Base-by-base conservation (phyloP, 2,329 filamentous ascomycete species). In the Parafenestella ontariensis region DNA sequence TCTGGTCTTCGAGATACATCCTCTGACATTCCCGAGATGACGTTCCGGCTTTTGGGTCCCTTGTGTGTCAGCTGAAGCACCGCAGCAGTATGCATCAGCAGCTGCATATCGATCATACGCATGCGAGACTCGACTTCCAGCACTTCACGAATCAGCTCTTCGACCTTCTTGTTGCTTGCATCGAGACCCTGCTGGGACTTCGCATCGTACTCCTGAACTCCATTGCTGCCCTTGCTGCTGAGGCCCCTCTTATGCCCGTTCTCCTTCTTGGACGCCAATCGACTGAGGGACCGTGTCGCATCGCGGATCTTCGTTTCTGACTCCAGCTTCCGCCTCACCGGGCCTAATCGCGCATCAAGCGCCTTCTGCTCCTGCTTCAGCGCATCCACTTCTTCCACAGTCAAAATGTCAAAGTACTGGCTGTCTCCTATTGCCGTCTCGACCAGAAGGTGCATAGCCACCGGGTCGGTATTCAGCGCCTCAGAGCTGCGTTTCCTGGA, bases 301-400 rank as follows among this genome's bases (percentile, higher is more conserved):
- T 98, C 94, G 66, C 92, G 90, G 67, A 97, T 92, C 79, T 98
- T 99, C 49, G 88, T 90, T 75, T 99, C 95, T 41, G 98, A 87
- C 28, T 88, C 87, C 33, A 99, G 83, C 76, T 94, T 96, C 56
- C 91, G 86, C 62, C 89, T 87, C 18, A 91, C 88, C 33, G 91
- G 88, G 58, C 94, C 90, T 62, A 96, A 88, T n/a, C 91, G 89
- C 69, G 88, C 85, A 23, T 84, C 82, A 45, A 98, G 77, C 31
- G 86, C 81, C 54, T 87, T 85, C 59, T 88, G 85, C 79, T 96
- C 91, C 74, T 92, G 96, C 82, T 98, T 99, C 67, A 98, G 78
- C 42, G 86, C 84, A 62, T 98, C 95, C 26, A 97, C 89, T 77
- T 98, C 93, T 72, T 96, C 92, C 64, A 94, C 90, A 0, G 93